Conservation (phyloP, 2,329 filamentous ascomycete species). For the Xylaria polymorpha region DNA sequence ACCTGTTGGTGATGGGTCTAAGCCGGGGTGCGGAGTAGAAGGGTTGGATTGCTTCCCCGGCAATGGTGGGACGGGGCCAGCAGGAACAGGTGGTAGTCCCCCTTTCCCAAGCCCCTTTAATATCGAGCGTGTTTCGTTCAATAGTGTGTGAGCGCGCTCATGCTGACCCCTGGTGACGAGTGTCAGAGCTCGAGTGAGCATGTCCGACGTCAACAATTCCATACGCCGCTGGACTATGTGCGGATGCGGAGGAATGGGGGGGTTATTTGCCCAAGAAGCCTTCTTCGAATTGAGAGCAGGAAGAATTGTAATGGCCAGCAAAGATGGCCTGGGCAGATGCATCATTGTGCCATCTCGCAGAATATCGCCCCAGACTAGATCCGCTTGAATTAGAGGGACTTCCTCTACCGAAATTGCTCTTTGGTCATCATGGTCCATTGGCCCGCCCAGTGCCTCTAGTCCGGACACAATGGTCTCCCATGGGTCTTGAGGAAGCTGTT, state of each 20-base stretch:
- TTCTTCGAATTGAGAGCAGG: conserved; percentile 75
- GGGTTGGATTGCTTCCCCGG: conserved; percentile 56
- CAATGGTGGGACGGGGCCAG: conserved; percentile 45
- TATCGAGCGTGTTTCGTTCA: conserved; percentile 94
- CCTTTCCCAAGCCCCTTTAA: conserved; percentile 96
- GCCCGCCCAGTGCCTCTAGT: conserved; percentile 89
- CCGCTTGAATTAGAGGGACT: conserved; percentile 92
- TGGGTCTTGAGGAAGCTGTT: conserved; percentile 89
- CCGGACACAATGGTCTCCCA: conserved; percentile 99
- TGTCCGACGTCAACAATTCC: conserved; percentile 97
- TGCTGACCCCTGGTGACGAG: conserved; percentile 92
- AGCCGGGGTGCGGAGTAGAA: conserved; percentile 61
- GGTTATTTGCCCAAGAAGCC: conserved; percentile 71
- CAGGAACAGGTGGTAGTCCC: conserved; percentile 81
- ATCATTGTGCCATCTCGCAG: conserved; percentile 87
- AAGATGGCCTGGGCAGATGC: conserved; percentile 87
- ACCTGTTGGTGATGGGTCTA: conserved; percentile 58
- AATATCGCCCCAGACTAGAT: conserved; percentile 93
- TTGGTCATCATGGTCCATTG: conserved; percentile 86
- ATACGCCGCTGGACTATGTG: conserved; percentile 95
- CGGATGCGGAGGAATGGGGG: conserved; percentile 93
- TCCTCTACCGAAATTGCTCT: conserved; percentile 90
- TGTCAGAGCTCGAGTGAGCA: conserved; percentile 92
- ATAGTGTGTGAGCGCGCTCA: conserved; percentile 89
- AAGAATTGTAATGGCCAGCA: conserved; percentile 95